Conservation (phyloP, 2,329 filamentous ascomycete genomes). For the Aspergillus carbonarius region DNA sequence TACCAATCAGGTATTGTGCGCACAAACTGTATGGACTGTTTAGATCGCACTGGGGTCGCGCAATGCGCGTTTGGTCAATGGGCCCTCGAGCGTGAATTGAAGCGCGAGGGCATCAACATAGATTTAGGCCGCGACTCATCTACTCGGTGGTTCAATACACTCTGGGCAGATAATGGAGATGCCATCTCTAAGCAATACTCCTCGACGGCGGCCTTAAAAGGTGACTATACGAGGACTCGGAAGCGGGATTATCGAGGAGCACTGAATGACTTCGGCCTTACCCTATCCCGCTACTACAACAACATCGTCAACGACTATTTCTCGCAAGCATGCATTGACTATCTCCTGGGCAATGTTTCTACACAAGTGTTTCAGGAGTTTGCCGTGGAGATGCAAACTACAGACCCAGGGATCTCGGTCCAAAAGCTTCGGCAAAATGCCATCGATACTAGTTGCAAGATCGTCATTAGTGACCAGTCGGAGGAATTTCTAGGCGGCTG, state of each 20-base stretch:
- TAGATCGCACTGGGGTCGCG: conserved; percentile 93
- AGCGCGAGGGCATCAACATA: conserved; percentile 72
- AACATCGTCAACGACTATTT: conserved; percentile 99
- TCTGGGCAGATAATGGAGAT: conserved; percentile 98
- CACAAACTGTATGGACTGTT: conserved; percentile 98
- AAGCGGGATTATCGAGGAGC: conserved; percentile 91
- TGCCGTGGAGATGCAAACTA: conserved; percentile 86
- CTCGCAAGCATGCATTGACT: conserved; percentile 91
- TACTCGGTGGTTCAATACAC: conserved; percentile 89
- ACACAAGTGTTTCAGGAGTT: conserved; percentile 90
- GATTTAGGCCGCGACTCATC: conserved; percentile 72
- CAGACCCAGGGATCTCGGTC: conserved; percentile 86
- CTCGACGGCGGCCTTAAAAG: conserved; percentile 91
- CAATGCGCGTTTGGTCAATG: conserved; percentile 87
- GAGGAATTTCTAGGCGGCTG: conserved; percentile 88
- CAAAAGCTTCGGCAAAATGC: conserved; percentile 81
- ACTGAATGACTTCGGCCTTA: conserved; percentile 85
- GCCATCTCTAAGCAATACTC: conserved; percentile 95
- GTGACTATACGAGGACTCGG: conserved; percentile 88
- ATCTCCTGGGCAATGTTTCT: conserved; percentile 83
- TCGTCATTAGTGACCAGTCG: conserved; percentile 77
- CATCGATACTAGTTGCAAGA: conserved; percentile 82
- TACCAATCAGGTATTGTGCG: conserved; percentile 75
- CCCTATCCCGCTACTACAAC: conserved; percentile 70
- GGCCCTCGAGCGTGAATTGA: conserved; percentile 77